phyloP scores from a whole-genome alignment of 2,329 filamentous ascomycete genomes.

The Trichoderma pleuroti region DNA sequence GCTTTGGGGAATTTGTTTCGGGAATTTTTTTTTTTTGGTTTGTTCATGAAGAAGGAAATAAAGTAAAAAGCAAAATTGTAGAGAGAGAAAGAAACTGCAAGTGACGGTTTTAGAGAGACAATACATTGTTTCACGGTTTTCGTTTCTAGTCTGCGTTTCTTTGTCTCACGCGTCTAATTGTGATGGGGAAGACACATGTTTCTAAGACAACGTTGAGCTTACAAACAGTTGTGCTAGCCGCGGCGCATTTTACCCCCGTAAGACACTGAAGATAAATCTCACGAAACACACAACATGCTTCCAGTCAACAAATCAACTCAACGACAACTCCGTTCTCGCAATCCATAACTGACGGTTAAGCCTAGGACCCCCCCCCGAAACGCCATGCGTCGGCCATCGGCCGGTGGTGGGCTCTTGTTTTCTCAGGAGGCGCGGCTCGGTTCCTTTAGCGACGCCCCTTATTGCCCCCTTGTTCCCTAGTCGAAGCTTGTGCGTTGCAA shows the following conservation, averaged over 20 bases:
- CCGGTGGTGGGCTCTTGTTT: not conserved
- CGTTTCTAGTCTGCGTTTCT: not conserved
- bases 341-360: not conserved
- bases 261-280: not conserved
- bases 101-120: conserved; percentile 4
- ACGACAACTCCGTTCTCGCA: not conserved
- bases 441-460: conserved; percentile 7
- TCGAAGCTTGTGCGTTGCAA: conserved; percentile 12
- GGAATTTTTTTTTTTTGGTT: not conserved
- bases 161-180: not conserved
- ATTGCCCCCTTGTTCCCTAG: conserved; percentile 5
- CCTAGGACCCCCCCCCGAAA: not conserved
- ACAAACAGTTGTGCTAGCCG: not conserved
- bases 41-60: not conserved
- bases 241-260: not conserved
- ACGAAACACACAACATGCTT: not conserved
- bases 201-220: not conserved
- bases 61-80: not conserved
- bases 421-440: conserved; percentile 10
- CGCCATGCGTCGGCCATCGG: not conserved
- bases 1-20: not conserved
- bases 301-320: not conserved
- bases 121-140: not conserved
- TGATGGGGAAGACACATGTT: not conserved
- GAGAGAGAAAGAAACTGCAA: conserved; percentile 1